Base-by-base conservation (phyloP, 1,139 yeast species). In the Pichia sp. region DNA sequence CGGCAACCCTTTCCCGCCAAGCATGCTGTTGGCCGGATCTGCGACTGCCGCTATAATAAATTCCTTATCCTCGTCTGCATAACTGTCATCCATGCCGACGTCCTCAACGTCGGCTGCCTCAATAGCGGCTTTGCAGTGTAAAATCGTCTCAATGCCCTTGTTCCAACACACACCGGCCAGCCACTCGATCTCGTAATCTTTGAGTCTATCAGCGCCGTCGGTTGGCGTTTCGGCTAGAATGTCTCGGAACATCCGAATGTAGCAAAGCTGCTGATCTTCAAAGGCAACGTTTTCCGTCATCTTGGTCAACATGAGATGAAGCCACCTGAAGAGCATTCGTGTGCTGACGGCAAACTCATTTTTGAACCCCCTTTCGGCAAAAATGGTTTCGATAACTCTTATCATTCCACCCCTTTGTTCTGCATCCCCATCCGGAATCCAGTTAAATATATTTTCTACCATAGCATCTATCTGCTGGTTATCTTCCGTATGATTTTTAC, bases 111-210 rank as follows among this genome's bases (percentile, higher is more conserved):
- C 41, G 11, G 8, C n/a, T 1, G 19, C 30, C 1, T 26, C 41
- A 13, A 8, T 32, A 13, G 15, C 36, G 8, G 15, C 8, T 26
- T 40, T 30, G 30, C 19, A 10, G 11, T 5, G 49, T 57, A 60
- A 11, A n/a, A 64, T 50, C 2, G 48, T 23, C 3, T 57, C 54
- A 3, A 65, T 61, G 7, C 68, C 66, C 42, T 51, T 53, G 42
- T 66, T 66, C 68, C 69, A 66, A n/a, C 59, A 54, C 7, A 58
- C 55, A n/a, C 65, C 59, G 1, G 66, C 58, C 11, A 66, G 40
- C 68, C 68, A 66, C 47, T 65, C 67, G 26, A 64, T 50, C 49
- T 64, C 69, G 50, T 56, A 59, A 7, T 57, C 50, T 16, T 47
- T n/a, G 59, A 62, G 15, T 32, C 46, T 42, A 44, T 32, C 10